Percentiles rank a stretch among this genome's conserved stretches.
Evolutionary conservation across 495 filamentous ascomycete species (phyloP).

Genomic region (Recurvomyces mirabilis): DNA sequence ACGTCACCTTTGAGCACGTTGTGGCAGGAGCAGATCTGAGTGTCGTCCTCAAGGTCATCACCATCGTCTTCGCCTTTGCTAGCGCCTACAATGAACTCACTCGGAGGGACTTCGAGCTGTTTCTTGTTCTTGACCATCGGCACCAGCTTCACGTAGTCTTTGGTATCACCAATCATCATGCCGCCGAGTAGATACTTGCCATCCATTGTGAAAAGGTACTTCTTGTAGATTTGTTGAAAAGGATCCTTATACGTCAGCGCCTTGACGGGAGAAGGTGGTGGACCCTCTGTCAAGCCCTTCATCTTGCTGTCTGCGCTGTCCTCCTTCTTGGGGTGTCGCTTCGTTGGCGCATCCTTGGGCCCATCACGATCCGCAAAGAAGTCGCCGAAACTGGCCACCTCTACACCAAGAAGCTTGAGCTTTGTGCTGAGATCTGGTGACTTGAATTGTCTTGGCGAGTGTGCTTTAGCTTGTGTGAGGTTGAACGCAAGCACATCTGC

Average conservation of each 20-base stretch:
- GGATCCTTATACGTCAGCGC: slow-evolving; percentile 88
- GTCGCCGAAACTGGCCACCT: slow-evolving; percentile 91
- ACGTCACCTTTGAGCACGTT: slow-evolving; percentile 89
- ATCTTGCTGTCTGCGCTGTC: slow-evolving; percentile 33
- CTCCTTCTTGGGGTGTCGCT: slow-evolving; percentile 31
- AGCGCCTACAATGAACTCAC: slow-evolving; percentile 80
- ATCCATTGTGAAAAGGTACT: slow-evolving; percentile 86
- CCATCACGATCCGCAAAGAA: slow-evolving; percentile 92
- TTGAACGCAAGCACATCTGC: slow-evolving; percentile 94
- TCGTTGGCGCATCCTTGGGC: slow-evolving; percentile 59
- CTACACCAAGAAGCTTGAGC: slow-evolving; percentile 83
- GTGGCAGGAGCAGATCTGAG: slow-evolving; percentile 91
- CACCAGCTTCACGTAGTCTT: slow-evolving; percentile 87
- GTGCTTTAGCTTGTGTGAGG: slow-evolving; percentile 68
- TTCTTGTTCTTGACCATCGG: slow-evolving; percentile 85
- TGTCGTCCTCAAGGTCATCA: slow-evolving; percentile 67
- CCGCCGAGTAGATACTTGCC: slow-evolving; percentile 88
- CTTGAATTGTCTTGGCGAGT: slow-evolving; percentile 61
- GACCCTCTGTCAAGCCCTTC: slow-evolving; percentile 43
- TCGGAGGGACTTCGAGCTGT: slow-evolving; percentile 67
- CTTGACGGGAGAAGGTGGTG: slow-evolving; percentile 55
- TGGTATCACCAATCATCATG: slow-evolving; percentile 98
- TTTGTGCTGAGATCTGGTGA: slow-evolving; percentile 88
- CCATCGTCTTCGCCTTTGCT: slow-evolving; percentile 64
- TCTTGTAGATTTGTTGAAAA: slow-evolving; percentile 90